phyloP scores from a whole-genome alignment of 495 filamentous ascomycete species.

The Ascodesmis nigricans region DNA sequence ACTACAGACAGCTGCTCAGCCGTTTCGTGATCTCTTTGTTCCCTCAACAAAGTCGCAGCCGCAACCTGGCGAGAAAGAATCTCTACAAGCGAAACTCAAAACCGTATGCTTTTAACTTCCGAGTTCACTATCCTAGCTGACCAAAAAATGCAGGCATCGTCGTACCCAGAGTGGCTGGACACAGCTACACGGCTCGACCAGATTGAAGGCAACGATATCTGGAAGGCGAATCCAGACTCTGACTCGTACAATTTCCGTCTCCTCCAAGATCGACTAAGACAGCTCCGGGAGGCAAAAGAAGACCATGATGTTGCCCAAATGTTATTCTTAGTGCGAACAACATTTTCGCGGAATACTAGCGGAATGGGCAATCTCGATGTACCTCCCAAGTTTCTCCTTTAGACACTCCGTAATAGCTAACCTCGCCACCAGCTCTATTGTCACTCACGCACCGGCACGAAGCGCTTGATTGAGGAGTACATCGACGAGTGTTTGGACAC shows the following conservation, averaged over 20 bases:
- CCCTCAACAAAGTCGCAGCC: too few species aligned
- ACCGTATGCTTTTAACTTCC: too few species aligned
- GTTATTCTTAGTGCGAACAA: constrained; percentile 61
- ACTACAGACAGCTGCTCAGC: too few species aligned
- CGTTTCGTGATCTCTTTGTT: too few species aligned
- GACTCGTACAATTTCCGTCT: constrained; percentile 48
- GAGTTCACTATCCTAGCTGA: too few species aligned
- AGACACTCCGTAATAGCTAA: not conserved
- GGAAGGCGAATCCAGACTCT: constrained; percentile 48
- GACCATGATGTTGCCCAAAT: constrained; percentile 53
- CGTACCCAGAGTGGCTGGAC: constrained; percentile 39
- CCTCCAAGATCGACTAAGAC: constrained; percentile 42
- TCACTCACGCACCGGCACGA: constrained; percentile 70
- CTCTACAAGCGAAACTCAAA: too few species aligned
- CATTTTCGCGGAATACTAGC: constrained; percentile 58
- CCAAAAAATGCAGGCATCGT: too few species aligned
- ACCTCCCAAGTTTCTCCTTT: not conserved
- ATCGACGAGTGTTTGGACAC: constrained; percentile 56
- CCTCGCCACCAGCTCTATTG: constrained; percentile 37
- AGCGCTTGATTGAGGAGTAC: constrained; percentile 65
- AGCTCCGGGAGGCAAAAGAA: constrained; percentile 53
- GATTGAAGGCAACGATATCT: constrained; percentile 57
- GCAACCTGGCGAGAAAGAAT: too few species aligned
- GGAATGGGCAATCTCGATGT: constrained; percentile 53
- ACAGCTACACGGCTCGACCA: constrained; percentile 58